Evolutionary conservation across 164 flowering plant species (phyloP).

Genomic region (Stephania cephalantha): DNA sequence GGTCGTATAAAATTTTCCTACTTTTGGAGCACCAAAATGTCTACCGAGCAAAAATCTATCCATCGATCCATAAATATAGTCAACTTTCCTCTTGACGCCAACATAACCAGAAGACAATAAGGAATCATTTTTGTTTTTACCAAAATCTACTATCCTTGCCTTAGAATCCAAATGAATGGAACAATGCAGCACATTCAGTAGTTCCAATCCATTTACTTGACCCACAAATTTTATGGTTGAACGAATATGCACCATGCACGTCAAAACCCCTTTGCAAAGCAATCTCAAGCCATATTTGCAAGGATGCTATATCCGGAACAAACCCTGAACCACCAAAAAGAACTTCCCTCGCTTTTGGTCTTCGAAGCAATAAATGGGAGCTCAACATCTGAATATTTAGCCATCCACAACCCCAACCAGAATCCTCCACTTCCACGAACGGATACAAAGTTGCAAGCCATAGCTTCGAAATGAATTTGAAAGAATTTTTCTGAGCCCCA

Average conservation of each 20-base stretch:
- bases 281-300: conserved; percentile 90
- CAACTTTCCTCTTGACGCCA: conserved; percentile 28
- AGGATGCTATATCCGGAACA: conserved; percentile 74
- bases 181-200: conserved; percentile 83
- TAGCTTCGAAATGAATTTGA: too few species aligned
- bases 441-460: too few species aligned
- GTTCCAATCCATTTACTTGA: conserved; percentile 76
- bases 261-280: conserved; percentile 89
- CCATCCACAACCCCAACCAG: conserved; percentile 98
- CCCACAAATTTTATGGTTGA: conserved; percentile 48
- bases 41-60: conserved; percentile 42
- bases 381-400: conserved; percentile 90
- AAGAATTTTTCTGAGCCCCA: too few species aligned
- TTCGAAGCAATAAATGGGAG: conserved; percentile 59
- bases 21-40: not conserved
- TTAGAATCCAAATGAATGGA: conserved; percentile 84
- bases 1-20: too few species aligned
- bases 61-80: conserved; percentile 65
- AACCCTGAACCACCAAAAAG: conserved; percentile 73
- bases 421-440: conserved; percentile 45
- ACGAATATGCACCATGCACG: conserved; percentile 45
- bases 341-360: conserved; percentile 49
- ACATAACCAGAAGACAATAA: not conserved
- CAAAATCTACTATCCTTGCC: conserved; percentile 79
- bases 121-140: conserved; percentile 31